Conservation (phyloP, 108 stramenopile genomes). For the Fistulifera pelliculosa region DNA sequence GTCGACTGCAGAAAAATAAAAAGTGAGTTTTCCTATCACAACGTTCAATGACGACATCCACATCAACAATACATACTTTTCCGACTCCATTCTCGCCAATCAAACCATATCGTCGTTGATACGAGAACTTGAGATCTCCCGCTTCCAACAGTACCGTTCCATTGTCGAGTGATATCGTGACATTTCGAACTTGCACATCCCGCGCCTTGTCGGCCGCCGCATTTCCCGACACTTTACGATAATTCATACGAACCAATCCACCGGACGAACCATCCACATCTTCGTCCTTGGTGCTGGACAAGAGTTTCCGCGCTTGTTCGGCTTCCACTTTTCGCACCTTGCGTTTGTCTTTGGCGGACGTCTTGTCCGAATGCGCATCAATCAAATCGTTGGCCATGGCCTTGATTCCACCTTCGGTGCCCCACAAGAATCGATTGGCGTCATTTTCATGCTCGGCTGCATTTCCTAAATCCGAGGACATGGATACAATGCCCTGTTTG, state of each 20-base stretch:
- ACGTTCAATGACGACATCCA: too few species aligned
- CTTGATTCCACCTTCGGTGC: slow-evolving; percentile 45
- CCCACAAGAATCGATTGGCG: slow-evolving; percentile 55
- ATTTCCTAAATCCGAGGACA: slow-evolving; percentile 46
- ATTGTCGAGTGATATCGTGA: slow-evolving; percentile 72
- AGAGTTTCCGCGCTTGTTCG: slow-evolving; percentile 50
- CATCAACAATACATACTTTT: slow-evolving; percentile 10
- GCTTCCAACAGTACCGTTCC: slow-evolving; percentile 84
- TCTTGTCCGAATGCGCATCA: slow-evolving; percentile 49
- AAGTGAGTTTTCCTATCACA: too few species aligned
- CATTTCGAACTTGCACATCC: slow-evolving; percentile 79
- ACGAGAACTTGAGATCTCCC: slow-evolving; percentile 87
- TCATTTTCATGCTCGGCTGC: slow-evolving; percentile 40
- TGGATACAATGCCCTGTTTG: slow-evolving; percentile 58
- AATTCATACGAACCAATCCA: slow-evolving; percentile 38
- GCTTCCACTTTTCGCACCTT: slow-evolving; percentile 66
- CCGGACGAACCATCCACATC: slow-evolving; percentile 51
- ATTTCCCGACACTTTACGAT: slow-evolving; percentile 32
- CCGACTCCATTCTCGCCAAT: slow-evolving; percentile 86
- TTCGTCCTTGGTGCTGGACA: slow-evolving; percentile 30
- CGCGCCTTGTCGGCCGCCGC: slow-evolving; percentile 72
- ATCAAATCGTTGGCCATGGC: slow-evolving; percentile 61
- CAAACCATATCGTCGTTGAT: slow-evolving; percentile 86
- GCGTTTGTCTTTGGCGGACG: slow-evolving; percentile 66
- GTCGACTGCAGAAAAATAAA: slow-evolving; percentile 97